A percentile compares a stretch with the other conserved stretches of the same genome.
Evolutionary conservation across 352 stramenopile genomes (phyloP).

Genomic region (Albugo laibachii): DNA sequence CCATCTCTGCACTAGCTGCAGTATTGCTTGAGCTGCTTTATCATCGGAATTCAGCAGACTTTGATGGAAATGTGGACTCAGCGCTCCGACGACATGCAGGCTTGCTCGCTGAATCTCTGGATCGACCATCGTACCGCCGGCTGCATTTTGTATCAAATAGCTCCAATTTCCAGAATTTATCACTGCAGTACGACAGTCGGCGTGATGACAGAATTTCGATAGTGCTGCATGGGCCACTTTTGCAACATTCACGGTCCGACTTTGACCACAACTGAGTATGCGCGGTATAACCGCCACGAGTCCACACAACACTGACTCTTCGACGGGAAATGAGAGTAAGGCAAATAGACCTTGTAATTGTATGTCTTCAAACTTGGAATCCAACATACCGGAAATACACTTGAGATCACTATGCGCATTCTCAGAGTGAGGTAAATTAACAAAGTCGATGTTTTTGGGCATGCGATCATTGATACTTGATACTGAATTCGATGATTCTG

Average conservation of each 20-base stretch:
- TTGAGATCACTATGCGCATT: conserved; percentile 3
- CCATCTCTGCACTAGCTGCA: conserved; percentile 53
- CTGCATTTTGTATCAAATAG: conserved; percentile 62
- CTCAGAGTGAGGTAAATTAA: conserved; percentile 3
- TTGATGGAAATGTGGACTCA: conserved; percentile 53
- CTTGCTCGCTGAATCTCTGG: conserved; percentile 66
- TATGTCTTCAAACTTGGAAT: conserved; percentile 53
- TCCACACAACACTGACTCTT: conserved; percentile 27
- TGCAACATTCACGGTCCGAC: conserved; percentile 28
- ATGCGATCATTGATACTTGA: conserved; percentile 37
- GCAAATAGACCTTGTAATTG: conserved; percentile 70
- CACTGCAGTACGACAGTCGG: conserved; percentile 64
- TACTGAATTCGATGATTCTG: conserved; percentile 33
- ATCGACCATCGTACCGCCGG: conserved; percentile 29
- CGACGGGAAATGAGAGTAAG: conserved; percentile 52
- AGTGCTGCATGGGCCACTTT: conserved; percentile 53
- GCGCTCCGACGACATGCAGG: conserved; percentile 70
- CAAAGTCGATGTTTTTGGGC: conserved; percentile 30
- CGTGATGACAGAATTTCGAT: conserved; percentile 62
- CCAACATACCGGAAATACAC: conserved; percentile 42
- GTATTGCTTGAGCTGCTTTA: conserved; percentile 53
- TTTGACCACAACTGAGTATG: conserved; percentile 41
- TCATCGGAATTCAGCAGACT: conserved; percentile 5
- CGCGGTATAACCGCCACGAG: conserved; percentile 50
- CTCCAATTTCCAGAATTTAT: conserved; percentile 64